These are phyloP conservation scores for Filobasidium uniguttulatum DNA, from an alignment of 1,284 basidiomycete genomes.

Conservation along the genomic window DNA sequence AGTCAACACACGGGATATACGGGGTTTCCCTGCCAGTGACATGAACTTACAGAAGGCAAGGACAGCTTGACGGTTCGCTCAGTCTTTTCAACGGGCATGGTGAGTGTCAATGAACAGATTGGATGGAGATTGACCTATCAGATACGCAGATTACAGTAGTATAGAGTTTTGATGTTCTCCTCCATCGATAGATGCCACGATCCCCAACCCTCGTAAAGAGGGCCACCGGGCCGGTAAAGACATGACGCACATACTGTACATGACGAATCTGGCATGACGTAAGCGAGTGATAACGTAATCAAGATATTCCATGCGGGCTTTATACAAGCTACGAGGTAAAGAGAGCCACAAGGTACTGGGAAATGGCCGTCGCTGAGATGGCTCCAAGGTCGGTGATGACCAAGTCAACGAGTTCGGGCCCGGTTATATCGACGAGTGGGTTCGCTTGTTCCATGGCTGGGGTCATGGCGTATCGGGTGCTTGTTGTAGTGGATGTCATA, in stretches of 20 bases:
- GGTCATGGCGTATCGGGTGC: conserved; percentile 33
- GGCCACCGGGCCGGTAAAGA: too few relatives aligned
- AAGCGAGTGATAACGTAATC: too few relatives aligned
- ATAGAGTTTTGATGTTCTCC: too few relatives aligned
- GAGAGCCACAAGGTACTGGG: conserved; percentile 37
- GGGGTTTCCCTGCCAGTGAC: background rate
- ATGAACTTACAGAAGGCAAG: conserved; percentile 24
- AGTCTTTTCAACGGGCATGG: conserved; percentile 32
- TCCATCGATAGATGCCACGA: too few relatives aligned
- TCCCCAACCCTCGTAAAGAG: too few relatives aligned
- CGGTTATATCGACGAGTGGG: conserved; percentile 40
- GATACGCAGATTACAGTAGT: too few relatives aligned
- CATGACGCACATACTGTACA: too few relatives aligned
- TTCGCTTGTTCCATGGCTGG: conserved; percentile 36
- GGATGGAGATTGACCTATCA: too few relatives aligned
- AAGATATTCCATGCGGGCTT: too few relatives aligned
- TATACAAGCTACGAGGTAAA: conserved; percentile 24
- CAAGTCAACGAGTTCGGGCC: conserved; percentile 37
- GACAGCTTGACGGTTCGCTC: conserved; percentile 28
- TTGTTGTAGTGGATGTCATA: too few relatives aligned
- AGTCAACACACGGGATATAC: background rate
- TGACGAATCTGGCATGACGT: too few relatives aligned
- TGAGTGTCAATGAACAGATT: too few relatives aligned
- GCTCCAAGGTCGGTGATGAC: conserved; percentile 36
- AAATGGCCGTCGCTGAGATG: conserved; percentile 29